phyloP scores from a whole-genome alignment of 176 grass and related monocot species.

The Saccharum officinarum region DNA sequence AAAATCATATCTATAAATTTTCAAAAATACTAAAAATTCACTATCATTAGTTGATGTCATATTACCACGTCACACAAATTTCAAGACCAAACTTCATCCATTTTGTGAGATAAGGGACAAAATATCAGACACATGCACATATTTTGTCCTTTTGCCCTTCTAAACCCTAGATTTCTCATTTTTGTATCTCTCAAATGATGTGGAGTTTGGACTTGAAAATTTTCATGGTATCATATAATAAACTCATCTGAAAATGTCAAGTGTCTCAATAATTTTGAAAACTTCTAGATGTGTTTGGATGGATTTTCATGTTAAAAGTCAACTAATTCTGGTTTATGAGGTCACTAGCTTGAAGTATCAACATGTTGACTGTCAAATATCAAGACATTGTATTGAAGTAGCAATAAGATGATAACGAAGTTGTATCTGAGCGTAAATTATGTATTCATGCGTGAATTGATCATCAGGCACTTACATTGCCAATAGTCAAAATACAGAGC shows the following conservation, averaged over 20 bases:
- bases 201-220: not conserved
- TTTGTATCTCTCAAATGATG: not conserved
- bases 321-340: not conserved
- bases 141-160: not conserved
- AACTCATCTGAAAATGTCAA: not conserved
- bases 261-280: not conserved
- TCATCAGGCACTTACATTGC: not conserved
- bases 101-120: not conserved
- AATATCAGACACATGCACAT: not conserved
- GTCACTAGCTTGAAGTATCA: not conserved
- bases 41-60: not conserved
- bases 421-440: constrained; percentile 1
- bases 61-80: not conserved
- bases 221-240: not conserved
- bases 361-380: not conserved
- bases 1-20: not conserved
- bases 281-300: not conserved
- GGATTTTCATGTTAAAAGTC: constrained; percentile 1
- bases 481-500: not conserved
- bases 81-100: not conserved
- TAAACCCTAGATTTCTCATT: not conserved
- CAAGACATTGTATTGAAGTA: not conserved
- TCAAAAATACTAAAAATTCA: not conserved
- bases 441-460: not conserved
- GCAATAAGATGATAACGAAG: not conserved